These are phyloP conservation scores for Pholiota microspora DNA, from an alignment of 768 basidiomycete species.

Conservation along the genomic window DNA sequence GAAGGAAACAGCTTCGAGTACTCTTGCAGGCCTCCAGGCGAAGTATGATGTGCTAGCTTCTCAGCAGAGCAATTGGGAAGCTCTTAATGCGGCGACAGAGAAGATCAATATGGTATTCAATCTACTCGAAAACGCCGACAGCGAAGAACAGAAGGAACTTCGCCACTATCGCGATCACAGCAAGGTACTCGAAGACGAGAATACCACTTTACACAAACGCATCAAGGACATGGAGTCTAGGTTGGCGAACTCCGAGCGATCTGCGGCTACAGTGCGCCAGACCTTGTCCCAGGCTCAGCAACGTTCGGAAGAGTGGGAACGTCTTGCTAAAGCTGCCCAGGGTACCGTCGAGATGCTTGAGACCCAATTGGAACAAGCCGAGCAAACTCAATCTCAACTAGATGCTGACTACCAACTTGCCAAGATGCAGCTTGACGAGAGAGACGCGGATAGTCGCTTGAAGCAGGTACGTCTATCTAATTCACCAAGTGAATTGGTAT, in stretches of 20 bases:
- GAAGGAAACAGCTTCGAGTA: slow-evolving; percentile 53
- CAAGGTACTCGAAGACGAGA: slow-evolving; percentile 66
- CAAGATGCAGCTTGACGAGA: slow-evolving; percentile 74
- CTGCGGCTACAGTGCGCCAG: slow-evolving; percentile 55
- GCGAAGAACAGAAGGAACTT: slow-evolving; percentile 73
- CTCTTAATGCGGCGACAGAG: slow-evolving; percentile 64
- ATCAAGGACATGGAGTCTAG: slow-evolving; percentile 71
- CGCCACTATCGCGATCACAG: slow-evolving; percentile 61
- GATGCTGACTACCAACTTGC: slow-evolving; percentile 69
- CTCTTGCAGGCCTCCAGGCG: slow-evolving; percentile 50
- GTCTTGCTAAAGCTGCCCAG: slow-evolving; percentile 70
- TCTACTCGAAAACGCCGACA: slow-evolving; percentile 60
- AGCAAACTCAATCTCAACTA: slow-evolving; percentile 61
- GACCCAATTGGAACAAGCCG: slow-evolving; percentile 64
- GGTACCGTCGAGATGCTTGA: slow-evolving; percentile 56
- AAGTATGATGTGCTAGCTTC: slow-evolving; percentile 57
- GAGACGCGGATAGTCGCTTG: slow-evolving; percentile 67
- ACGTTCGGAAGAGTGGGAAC: slow-evolving; percentile 80
- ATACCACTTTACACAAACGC: slow-evolving; percentile 65
- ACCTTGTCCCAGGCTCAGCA: slow-evolving; percentile 72
- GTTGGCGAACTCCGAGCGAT: slow-evolving; percentile 56
- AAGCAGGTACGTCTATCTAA: slow-evolving; percentile 47
- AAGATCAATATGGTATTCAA: slow-evolving; percentile 69
- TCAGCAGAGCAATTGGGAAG: slow-evolving; percentile 80
- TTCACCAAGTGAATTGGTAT: background rate